Evolutionary conservation across 257 asterid genomes (phyloP).

Genomic region (Perilla frutescens): DNA sequence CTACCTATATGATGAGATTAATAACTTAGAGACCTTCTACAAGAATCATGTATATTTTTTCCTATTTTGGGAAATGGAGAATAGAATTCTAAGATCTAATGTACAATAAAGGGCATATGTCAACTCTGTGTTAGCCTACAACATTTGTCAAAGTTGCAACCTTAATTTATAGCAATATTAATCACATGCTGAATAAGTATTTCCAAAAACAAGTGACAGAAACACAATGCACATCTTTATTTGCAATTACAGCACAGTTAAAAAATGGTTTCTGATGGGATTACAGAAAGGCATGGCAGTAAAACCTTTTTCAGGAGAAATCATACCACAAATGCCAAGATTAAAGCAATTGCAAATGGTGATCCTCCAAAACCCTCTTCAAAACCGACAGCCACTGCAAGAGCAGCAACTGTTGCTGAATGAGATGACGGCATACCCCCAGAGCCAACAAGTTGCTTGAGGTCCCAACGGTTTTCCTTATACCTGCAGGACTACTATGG

Average conservation of each 20-base stretch:
- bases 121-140: background rate
- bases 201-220: background rate
- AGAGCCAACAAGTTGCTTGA: constrained; percentile 78
- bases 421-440: constrained; percentile 99
- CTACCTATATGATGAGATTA: background rate
- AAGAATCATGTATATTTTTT: background rate
- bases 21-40: background rate
- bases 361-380: constrained; percentile 90
- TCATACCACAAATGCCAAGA: constrained; percentile 87
- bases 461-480: constrained; percentile 82
- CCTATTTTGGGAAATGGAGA: background rate
- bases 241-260: background rate
- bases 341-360: constrained; percentile 66
- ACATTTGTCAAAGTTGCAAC: background rate
- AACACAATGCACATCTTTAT: constrained; percentile 1
- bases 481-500: constrained; percentile 73
- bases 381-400: constrained; percentile 81
- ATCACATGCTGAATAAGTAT: background rate
- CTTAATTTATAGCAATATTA: no score
- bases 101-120: no score
- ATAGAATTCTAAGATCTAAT: constrained; percentile 3
- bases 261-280: background rate
- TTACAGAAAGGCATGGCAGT: background rate
- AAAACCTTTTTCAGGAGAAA: constrained; percentile 20
- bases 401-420: constrained; percentile 93